A percentile compares a stretch with the other conserved stretches of the same genome.
Conservation (phyloP, 805 yeast genomes). For the Grigorovia humatica region DNA sequence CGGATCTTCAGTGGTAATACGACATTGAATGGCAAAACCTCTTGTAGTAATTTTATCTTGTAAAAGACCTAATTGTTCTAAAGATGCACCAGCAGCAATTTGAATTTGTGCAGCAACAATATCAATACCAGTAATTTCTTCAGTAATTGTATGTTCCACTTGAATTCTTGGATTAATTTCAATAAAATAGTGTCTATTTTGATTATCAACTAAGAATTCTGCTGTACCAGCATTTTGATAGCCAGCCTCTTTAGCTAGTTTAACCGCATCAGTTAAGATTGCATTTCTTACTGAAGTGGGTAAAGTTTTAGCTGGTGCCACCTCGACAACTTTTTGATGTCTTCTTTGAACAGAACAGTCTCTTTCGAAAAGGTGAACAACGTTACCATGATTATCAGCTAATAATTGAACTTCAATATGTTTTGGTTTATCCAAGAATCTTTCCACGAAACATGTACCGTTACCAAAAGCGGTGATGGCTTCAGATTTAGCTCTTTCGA, state of each 20-base stretch:
- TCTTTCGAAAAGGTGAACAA: constrained; percentile 90
- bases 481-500: constrained; percentile 86
- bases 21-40: constrained; percentile 97
- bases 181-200: constrained; percentile 92
- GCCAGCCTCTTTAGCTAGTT: constrained; percentile 75
- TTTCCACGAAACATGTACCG: constrained; percentile 95
- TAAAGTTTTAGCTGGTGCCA: constrained; percentile 92
- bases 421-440: constrained; percentile 90
- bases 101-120: constrained; percentile 97
- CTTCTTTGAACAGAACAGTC: constrained; percentile 99
- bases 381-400: constrained; percentile 91
- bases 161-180: constrained; percentile 98
- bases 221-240: constrained; percentile 98
- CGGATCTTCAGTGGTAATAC: constrained; percentile 98
- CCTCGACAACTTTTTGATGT: constrained; percentile 97
- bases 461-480: constrained; percentile 95
- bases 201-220: constrained; percentile 86
- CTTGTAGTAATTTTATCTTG: constrained; percentile 93
- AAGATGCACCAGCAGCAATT: constrained; percentile 95
- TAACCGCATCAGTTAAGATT: constrained; percentile 89
- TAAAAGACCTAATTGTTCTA: constrained; percentile 80
- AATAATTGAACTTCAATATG: constrained; percentile 95
- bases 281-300: constrained; percentile 81
- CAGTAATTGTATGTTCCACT: constrained; percentile 98
- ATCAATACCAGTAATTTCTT: constrained; percentile 97